Percentiles rank a stretch among this genome's conserved stretches.
phyloP scores from a whole-genome alignment of 1,284 basidiomycete species.

The Puccinia sorghi region DNA sequence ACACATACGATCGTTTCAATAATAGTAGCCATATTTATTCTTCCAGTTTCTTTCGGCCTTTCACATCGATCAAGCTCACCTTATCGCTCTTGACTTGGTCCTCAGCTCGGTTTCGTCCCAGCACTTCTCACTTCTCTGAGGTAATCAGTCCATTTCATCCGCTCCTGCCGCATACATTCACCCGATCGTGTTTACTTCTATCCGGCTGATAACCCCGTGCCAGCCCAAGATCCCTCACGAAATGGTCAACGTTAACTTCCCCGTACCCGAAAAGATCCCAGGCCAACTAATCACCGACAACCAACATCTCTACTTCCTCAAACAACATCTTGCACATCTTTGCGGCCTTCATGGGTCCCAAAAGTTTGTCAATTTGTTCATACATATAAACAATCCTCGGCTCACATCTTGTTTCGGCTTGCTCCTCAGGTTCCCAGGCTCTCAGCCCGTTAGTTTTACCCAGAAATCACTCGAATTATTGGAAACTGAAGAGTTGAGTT shows the following conservation, averaged over 20 bases:
- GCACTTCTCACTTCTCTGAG: too few species aligned
- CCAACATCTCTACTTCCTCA: conserved; percentile 31
- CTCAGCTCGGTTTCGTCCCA: too few species aligned
- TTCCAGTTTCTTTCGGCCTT: too few species aligned
- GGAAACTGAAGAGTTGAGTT: conserved; percentile 76
- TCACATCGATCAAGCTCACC: neutral
- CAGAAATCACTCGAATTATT: conserved; percentile 70
- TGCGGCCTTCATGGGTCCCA: conserved; percentile 29
- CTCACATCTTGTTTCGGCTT: neutral
- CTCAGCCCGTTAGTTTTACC: conserved; percentile 87
- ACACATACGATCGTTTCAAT: neutral
- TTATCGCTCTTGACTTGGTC: neutral
- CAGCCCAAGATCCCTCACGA: neutral
- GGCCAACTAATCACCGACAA: conserved; percentile 33
- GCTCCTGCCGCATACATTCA: too few species aligned
- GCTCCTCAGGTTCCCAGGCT: conserved; percentile 77
- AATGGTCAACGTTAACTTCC: conserved; percentile 47
- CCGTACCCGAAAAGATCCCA: conserved; percentile 42
- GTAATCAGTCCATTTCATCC: too few species aligned
- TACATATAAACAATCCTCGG: neutral
- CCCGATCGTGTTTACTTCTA: too few species aligned
- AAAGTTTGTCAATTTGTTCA: neutral
- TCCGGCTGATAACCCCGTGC: too few species aligned
- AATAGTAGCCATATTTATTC: neutral
- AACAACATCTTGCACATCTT: conserved; percentile 41